Base-by-base conservation (phyloP, 441 rosid genomes). In the Croton laevigatus region DNA sequence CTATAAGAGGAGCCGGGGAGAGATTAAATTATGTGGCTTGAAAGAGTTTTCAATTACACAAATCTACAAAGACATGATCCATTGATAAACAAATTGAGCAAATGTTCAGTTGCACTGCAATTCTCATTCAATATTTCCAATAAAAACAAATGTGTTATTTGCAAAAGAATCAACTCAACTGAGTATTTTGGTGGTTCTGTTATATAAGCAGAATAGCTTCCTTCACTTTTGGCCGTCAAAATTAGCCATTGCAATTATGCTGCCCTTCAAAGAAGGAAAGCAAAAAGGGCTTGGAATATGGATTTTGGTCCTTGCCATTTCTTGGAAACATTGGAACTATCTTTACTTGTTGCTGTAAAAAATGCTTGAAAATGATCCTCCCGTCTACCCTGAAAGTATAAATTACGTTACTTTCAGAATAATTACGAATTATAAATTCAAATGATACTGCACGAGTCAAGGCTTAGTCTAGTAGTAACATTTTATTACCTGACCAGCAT, bases 281-380 rank as follows among this genome's bases (percentile, higher is more conserved):
- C 82, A 79, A 88, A 85, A 19, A 93, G 70, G 40, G 90, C 86
- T 81, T 89, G 93, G 69, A 93, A 82, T 65, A 89, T 81, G 59
- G 97, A 91, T 74, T 83, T 89, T n/a, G 84, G 83, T 62, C 75
- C 69, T 60, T 63, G 71, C 80, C 83, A 58, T 71, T 81, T 87
- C 73, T 77, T 73, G 0, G 84, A 59, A 63, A 86, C 48, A 52
- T 19, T 6, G n/a, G 80, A 68, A 52, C 74, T 71, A n/a, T 78
- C 78, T 65, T 73, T 71, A 55, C 61, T 80, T 53, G 76, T 80
- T 53, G 76, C 81, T 34, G 77, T 75, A 64, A 77, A 66, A 36
- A 82, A 82, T 62, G 82, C 59, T 22, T 22, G 59, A 54, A 8
- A 22, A 9, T 54, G 59, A 54, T 54, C 59, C 22, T 34, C 59